Percentiles rank a stretch among this genome's conserved stretches.
These are phyloP conservation scores for Melastoma candidum DNA, from an alignment of 441 rosid genomes.

Conservation along the genomic window DNA sequence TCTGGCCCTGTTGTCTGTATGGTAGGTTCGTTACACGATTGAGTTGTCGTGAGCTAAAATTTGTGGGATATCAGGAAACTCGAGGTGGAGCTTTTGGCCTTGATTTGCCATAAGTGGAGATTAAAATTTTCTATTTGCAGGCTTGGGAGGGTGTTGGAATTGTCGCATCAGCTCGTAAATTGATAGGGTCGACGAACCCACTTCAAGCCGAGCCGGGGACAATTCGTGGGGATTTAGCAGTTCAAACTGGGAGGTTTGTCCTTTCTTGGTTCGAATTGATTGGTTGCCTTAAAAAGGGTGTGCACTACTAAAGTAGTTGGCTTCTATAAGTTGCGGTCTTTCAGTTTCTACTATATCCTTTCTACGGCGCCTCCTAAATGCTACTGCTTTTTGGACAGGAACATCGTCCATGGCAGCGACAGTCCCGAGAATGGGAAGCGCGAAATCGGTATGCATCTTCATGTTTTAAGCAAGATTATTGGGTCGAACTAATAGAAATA, in stretches of 20 bases:
- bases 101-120: no score
- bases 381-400: slow-evolving; percentile 36
- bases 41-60: no score
- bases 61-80: no score
- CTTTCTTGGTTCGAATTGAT: slow-evolving; percentile 7
- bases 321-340: neutral
- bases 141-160: slow-evolving; percentile 97
- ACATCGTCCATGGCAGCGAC: slow-evolving; percentile 90
- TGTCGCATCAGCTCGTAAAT: slow-evolving; percentile 87
- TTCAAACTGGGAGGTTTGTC: slow-evolving; percentile 91
- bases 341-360: neutral
- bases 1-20: slow-evolving; percentile 93
- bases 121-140: slow-evolving; percentile 21
- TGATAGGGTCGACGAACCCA: slow-evolving; percentile 87
- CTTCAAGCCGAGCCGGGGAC: slow-evolving; percentile 98
- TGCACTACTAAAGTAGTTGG: neutral
- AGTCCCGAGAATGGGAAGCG: slow-evolving; percentile 93
- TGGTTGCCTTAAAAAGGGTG: slow-evolving; percentile 1
- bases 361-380: neutral
- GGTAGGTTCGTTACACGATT: slow-evolving; percentile 31
- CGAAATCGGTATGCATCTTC: slow-evolving; percentile 49
- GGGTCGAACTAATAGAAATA: neutral
- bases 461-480: neutral
- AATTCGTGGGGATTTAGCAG: slow-evolving; percentile 92
- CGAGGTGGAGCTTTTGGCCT: no score